phyloP scores from a whole-genome alignment of 305 asterid genomes.

The Fraxinus sp. region DNA sequence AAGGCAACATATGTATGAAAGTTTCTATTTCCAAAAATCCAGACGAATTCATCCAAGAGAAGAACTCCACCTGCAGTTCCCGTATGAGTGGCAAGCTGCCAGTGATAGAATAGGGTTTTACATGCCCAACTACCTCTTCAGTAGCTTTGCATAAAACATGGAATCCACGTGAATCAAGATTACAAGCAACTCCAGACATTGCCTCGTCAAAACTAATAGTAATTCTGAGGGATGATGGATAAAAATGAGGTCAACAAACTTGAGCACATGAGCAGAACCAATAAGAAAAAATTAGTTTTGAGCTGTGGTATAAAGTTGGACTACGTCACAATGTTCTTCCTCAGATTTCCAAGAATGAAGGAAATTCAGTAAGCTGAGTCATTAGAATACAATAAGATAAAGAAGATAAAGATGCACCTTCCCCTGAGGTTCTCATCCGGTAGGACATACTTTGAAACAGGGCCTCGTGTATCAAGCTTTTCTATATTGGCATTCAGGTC shows the following conservation, averaged over 20 bases:
- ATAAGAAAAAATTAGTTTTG: background rate
- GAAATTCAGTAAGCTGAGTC: background rate
- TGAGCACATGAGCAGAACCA: background rate
- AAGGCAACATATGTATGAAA: constrained; percentile 3
- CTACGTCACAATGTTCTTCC: background rate
- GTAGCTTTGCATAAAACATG: constrained; percentile 90
- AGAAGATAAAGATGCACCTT: constrained; percentile 48
- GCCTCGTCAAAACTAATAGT: constrained; percentile 72
- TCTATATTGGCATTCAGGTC: constrained; percentile 83
- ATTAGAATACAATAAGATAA: constrained; percentile 8
- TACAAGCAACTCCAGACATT: constrained; percentile 80
- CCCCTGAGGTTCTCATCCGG: constrained; percentile 94
- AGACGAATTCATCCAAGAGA: constrained; percentile 19
- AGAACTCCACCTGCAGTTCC: constrained; percentile 66
- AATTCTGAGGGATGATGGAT: constrained; percentile 42
- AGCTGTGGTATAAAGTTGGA: background rate
- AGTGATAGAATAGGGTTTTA: constrained; percentile 90
- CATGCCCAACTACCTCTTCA: constrained; percentile 85
- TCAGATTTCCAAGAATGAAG: background rate
- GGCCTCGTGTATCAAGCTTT: constrained; percentile 67
- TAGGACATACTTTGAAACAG: constrained; percentile 78
- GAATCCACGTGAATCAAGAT: constrained; percentile 86
- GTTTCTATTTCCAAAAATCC: background rate
- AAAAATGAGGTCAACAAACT: background rate
- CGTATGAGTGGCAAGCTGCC: constrained; percentile 92